Evolutionary conservation across 2,329 filamentous ascomycete species (phyloP).

Genomic region (Aspergillus piperis): DNA sequence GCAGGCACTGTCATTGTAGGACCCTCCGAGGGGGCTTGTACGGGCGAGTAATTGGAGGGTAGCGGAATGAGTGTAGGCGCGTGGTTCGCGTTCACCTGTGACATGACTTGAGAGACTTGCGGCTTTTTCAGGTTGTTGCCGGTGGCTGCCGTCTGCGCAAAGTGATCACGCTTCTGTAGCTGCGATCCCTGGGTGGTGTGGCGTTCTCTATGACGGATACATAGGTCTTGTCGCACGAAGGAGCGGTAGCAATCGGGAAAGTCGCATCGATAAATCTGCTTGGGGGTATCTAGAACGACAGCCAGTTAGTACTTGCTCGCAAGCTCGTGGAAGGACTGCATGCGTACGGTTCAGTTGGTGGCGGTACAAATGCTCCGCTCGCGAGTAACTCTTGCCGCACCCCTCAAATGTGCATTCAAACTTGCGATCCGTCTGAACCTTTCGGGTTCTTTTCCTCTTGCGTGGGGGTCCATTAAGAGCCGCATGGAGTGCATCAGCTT

Average conservation of each 20-base stretch:
- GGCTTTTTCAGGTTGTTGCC: constrained; percentile 14
- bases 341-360: constrained; percentile 88
- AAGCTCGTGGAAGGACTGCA: not conserved
- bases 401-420: constrained; percentile 82
- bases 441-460: constrained; percentile 41
- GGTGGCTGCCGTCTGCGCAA: constrained; percentile 37
- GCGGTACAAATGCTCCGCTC: constrained; percentile 93
- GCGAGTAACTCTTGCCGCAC: constrained; percentile 94
- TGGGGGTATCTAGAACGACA: constrained; percentile 70
- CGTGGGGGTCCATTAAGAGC: constrained; percentile 15
- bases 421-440: constrained; percentile 51
- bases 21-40: constrained; percentile 5
- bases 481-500: constrained; percentile 18
- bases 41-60: constrained; percentile 11
- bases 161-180: constrained; percentile 51
- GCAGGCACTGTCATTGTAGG: constrained; percentile 15
- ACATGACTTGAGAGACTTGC: constrained; percentile 10
- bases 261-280: constrained; percentile 92
- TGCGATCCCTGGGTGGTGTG: constrained; percentile 67
- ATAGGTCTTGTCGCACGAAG: constrained; percentile 91
- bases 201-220: constrained; percentile 79
- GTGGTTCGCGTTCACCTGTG: constrained; percentile 12
- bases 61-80: constrained; percentile 14
- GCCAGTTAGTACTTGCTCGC: constrained; percentile 15
- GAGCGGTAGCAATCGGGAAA: constrained; percentile 86